Evolutionary conservation across 768 basidiomycete species (phyloP), one percentile per base, ranked within the genome.

Genomic region (Phanerodontia chrysosporium): DNA sequence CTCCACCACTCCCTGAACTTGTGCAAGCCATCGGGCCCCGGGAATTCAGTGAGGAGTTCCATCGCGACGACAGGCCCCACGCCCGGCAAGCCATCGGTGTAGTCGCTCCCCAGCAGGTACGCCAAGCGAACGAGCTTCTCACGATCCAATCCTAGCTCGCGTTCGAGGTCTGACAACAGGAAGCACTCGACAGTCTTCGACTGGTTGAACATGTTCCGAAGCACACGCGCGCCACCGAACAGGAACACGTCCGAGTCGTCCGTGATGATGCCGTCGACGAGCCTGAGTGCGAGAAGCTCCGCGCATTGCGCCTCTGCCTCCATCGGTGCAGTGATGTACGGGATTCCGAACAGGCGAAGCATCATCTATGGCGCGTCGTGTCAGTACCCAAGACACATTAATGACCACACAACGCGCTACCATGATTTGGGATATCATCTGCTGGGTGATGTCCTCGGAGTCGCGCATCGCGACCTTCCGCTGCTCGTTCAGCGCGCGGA

Each of bases 201-300:
- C 73, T 98, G 96, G 70, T 98, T 98, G 78, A 99, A 99, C 90
- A 99, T 96, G 71, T 99, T 98, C 75, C 96, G 97, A 81, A 90
- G 97, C 21, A 98, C 92, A n/a, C 94, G 87, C 64, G 83, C 74
- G 24, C 93, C 96, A 30, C 97, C 97, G 65, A 99, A 99, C 51
- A 99, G 86, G 74, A 99, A 99, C 51, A 98, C 95, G 68, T 99
- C 97, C 4, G 94, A 97, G 72, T 99, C 97, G 71, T 99, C 97
- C 0, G 97, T 99, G 70, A 99, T 98, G 56, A 99, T 90, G 0
- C 97, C 97, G 63, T 99, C 95, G 36, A 97, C 96, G 28, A 98
- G 80, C 16, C 86, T 84, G 14, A 98, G 79, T 4, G 83, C 76
- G 8, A 93, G 87, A 9, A 99, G 86, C 64, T 92, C 87, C 0